Conservation (phyloP, 2,329 filamentous ascomycete species). For the Westerdykella sp. region DNA sequence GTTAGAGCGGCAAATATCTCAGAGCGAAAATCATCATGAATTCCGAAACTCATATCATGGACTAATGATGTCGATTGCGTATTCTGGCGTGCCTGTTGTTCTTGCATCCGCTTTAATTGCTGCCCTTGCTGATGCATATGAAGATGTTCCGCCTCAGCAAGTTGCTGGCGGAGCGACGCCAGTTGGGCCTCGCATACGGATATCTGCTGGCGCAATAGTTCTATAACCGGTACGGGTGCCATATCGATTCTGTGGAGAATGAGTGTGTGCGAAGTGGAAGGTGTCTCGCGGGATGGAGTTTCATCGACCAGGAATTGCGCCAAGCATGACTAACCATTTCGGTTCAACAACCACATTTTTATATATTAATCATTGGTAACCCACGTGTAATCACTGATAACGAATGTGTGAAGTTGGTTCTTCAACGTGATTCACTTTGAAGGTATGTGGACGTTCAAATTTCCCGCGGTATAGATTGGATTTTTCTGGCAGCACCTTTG, state of each 20-base stretch:
- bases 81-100: conserved; percentile 14
- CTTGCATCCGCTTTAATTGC: background rate
- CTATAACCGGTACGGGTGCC: conserved; percentile 23
- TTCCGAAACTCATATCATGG: conserved; percentile 36
- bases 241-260: conserved; percentile 9
- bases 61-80: conserved; percentile 23
- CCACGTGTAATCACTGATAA: no score
- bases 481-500: no score
- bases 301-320: background rate
- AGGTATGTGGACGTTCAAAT: no score
- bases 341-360: conserved; percentile 32
- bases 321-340: conserved; percentile 10
- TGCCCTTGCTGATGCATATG: conserved; percentile 16
- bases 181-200: conserved; percentile 39
- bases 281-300: background rate
- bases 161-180: conserved; percentile 35
- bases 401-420: no score
- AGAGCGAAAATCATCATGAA: conserved; percentile 39
- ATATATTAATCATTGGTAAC: no score
- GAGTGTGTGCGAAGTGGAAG: background rate
- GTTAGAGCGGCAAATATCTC: conserved; percentile 37
- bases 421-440: no score
- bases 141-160: conserved; percentile 38
- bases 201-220: conserved; percentile 40
- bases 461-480: no score